A percentile compares a stretch with the other conserved stretches of the same genome.
phyloP scores from a whole-genome alignment of 306 rosid species.

The Amphicarpaea edgeworthii region DNA sequence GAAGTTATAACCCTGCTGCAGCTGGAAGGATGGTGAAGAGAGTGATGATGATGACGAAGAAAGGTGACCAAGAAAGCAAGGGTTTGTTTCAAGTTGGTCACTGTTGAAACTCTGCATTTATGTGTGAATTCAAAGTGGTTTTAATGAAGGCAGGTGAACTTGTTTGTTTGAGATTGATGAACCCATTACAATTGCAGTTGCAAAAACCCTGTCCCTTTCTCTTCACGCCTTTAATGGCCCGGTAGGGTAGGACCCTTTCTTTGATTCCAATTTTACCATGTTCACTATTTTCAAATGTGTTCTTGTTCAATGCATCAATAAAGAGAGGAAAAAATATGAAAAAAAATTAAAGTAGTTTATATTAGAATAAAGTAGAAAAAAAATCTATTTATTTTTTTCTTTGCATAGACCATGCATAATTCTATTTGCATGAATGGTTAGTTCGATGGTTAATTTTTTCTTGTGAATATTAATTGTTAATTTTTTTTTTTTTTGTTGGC shows the following conservation, averaged over 20 bases:
- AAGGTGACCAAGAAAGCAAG: conserved; percentile 44
- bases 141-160: conserved; percentile 87
- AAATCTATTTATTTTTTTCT: too few relatives aligned
- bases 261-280: neutral
- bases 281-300: neutral
- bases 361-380: too few relatives aligned
- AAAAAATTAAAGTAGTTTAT: neutral
- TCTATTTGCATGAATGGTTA: too few relatives aligned
- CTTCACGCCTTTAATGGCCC: conserved; percentile 52
- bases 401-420: too few relatives aligned
- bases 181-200: too few relatives aligned
- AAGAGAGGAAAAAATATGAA: too few relatives aligned
- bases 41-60: conserved; percentile 48
- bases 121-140: conserved; percentile 79
- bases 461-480: too few relatives aligned
- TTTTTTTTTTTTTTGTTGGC: too few relatives aligned
- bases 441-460: too few relatives aligned
- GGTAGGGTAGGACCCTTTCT: conserved; percentile 53
- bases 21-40: too few relatives aligned
- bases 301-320: neutral
- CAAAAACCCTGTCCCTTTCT: conserved; percentile 54
- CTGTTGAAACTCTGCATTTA: conserved; percentile 79
- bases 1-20: neutral
- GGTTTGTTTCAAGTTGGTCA: conserved; percentile 60
- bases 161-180: conserved; percentile 51